Evolutionary conservation across 1,284 basidiomycete genomes (phyloP), one percentile per base, ranked within the genome.

Genomic region (Ustilago loliicola): DNA sequence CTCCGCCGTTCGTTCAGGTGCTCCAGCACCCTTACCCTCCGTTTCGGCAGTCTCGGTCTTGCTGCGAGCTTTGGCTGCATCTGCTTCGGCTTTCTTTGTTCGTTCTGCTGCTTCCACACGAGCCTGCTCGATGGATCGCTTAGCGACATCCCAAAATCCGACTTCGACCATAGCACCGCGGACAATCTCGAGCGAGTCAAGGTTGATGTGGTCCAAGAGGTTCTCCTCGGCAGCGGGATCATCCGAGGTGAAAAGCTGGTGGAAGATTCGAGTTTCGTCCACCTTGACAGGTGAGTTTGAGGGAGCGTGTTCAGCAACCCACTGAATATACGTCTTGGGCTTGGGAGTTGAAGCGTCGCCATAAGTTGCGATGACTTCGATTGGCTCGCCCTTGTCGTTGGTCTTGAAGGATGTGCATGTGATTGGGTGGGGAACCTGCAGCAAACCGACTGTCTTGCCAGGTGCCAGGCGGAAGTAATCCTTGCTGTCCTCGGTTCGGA

Each of bases 381-480:
- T 89, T 10, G 96, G 92, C 58, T 91, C 88, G 30, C 83, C 83
- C n/a, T 61, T 59, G 19, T 86, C 83, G 87, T 97, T 92, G 3
- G 89, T 92, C 87, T 91, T 92, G 89, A 92, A 94, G 10, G 93
- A 94, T 15, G 91, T 93, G 87, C 94, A 97, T n/a, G 94, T 96
- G 86, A 99, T 93, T 8, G 96, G 94, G 87, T 92, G 89, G 4
- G 96, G 95, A n/a, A 93, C 95, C 87, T 96, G 93, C 89, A 98
- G 96, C 34, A 99, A 89, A 29, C 97, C 97, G 50, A 99, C 96
- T 0, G 94, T 94, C 89, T 98, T 98, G 51, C 95, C 95, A 3
- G 97, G 97, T 2, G 96, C 95, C 48, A 99, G 91, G 25, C 97
- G 92, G 91, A 97, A 99, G 88, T 98, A 99, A 86, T 99, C 96